Evolutionary conservation across 176 grass and related monocot species (phyloP).

Genomic region (Triticum urartu): DNA sequence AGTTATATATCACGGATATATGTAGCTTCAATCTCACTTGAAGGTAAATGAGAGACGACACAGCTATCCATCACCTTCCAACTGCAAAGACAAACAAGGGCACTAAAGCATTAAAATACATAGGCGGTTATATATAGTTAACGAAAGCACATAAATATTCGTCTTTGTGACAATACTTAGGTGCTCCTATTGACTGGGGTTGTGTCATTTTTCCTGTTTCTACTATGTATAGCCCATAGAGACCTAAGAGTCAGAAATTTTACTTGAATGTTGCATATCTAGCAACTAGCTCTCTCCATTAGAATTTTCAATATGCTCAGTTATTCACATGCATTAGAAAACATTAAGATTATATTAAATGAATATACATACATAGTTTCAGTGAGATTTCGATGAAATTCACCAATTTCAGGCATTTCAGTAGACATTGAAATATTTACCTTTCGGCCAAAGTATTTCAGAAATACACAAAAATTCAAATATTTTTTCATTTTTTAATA

Average conservation of each 20-base stretch:
- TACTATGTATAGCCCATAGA: not conserved
- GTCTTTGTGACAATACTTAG: not conserved
- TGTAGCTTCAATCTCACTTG: slow-evolving; percentile 10
- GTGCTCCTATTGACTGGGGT: not conserved
- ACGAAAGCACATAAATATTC: not conserved
- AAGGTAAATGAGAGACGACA: not conserved
- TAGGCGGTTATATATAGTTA: not conserved
- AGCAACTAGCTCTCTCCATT: not conserved
- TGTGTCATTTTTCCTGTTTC: not conserved
- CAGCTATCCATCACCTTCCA: slow-evolving; percentile 37
- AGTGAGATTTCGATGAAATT: too few relatives aligned
- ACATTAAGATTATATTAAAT: not conserved
- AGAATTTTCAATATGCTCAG: not conserved
- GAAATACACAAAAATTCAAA: too few relatives aligned
- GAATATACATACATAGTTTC: not conserved
- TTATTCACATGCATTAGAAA: not conserved
- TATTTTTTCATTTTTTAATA: too few relatives aligned
- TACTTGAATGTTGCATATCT: not conserved
- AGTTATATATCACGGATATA: slow-evolving; percentile 2
- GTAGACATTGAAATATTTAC: too few relatives aligned
- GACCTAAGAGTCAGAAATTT: not conserved
- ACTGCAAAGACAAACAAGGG: slow-evolving; percentile 25
- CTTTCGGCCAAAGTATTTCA: too few relatives aligned
- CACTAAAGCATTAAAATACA: not conserved
- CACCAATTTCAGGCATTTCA: too few relatives aligned